Percentiles rank a stretch among this genome's conserved stretches.
These are phyloP conservation scores for Paramecium biaurelia DNA, from an alignment of 73 alveolate genomes.

Conservation along the genomic window DNA sequence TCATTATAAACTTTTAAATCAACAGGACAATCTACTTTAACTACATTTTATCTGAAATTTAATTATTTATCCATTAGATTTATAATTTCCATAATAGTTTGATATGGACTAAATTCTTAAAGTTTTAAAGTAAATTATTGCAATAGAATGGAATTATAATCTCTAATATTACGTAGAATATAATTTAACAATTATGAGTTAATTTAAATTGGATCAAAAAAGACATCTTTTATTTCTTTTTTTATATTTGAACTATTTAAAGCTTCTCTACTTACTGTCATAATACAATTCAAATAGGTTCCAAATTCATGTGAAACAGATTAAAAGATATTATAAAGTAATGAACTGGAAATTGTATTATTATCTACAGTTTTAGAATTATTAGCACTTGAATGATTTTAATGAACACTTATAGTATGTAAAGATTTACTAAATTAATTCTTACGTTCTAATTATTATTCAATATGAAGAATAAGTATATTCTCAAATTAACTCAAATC, in stretches of 20 bases:
- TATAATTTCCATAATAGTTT: background rate
- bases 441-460: background rate
- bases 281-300: slow-evolving; percentile 6
- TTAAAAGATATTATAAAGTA: background rate
- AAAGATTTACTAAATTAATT: background rate
- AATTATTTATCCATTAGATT: background rate
- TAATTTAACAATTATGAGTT: background rate
- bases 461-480: background rate
- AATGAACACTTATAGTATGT: background rate
- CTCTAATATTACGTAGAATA: background rate
- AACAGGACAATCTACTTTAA: background rate
- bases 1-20: background rate
- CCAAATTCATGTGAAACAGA: slow-evolving; percentile 51
- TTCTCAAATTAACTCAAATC: background rate
- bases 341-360: background rate
- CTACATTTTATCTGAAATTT: background rate
- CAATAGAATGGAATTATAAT: background rate
- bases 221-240: background rate
- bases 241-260: background rate
- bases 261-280: background rate
- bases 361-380: background rate
- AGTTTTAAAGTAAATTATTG: background rate
- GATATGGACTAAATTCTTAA: background rate
- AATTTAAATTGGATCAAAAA: background rate
- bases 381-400: background rate